Percentiles rank a stretch among this genome's conserved stretches.
These are phyloP conservation scores for Camellia sinensis DNA, from an alignment of 148 eudicot species.

Conservation along the genomic window DNA sequence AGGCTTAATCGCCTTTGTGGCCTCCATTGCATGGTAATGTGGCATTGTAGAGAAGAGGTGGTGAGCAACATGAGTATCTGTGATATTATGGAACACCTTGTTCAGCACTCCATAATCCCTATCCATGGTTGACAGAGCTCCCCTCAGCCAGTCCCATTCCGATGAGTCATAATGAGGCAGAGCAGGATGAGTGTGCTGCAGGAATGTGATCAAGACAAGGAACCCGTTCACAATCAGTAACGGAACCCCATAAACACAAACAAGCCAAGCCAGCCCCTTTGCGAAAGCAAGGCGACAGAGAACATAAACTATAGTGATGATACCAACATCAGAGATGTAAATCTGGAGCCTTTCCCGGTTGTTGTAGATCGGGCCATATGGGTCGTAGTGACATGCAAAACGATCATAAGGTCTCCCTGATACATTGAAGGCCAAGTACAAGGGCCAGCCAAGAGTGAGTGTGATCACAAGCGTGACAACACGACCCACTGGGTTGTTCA, in stretches of 20 bases:
- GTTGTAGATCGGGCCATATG: constrained; percentile 45
- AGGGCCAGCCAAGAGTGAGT: constrained; percentile 55
- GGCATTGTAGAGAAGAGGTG: constrained; percentile 62
- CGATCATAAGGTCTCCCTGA: constrained; percentile 53
- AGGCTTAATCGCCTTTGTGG: constrained; percentile 55
- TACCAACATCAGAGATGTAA: constrained; percentile 39
- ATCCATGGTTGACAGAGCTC: constrained; percentile 55
- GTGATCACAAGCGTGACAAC: constrained; percentile 33
- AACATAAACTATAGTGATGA: constrained; percentile 16
- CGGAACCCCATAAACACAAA: constrained; percentile 39
- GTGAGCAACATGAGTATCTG: constrained; percentile 59
- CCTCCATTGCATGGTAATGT: constrained; percentile 61
- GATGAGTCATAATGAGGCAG: constrained; percentile 55
- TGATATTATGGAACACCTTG: constrained; percentile 56
- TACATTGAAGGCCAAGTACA: constrained; percentile 52
- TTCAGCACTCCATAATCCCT: constrained; percentile 52
- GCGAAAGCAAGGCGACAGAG: constrained; percentile 29
- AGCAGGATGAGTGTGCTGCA: constrained; percentile 58
- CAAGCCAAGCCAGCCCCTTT: constrained; percentile 41
- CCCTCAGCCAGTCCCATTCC: constrained; percentile 63
- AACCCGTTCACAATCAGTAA: constrained; percentile 44
- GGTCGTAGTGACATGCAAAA: constrained; percentile 52
- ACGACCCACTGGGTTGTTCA: constrained; percentile 45
- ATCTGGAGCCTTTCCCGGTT: constrained; percentile 45
- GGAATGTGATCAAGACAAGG: constrained; percentile 49